Evolutionary conservation across 73 alveolate species (phyloP).

Genomic region (Blepharisma japonicum): DNA sequence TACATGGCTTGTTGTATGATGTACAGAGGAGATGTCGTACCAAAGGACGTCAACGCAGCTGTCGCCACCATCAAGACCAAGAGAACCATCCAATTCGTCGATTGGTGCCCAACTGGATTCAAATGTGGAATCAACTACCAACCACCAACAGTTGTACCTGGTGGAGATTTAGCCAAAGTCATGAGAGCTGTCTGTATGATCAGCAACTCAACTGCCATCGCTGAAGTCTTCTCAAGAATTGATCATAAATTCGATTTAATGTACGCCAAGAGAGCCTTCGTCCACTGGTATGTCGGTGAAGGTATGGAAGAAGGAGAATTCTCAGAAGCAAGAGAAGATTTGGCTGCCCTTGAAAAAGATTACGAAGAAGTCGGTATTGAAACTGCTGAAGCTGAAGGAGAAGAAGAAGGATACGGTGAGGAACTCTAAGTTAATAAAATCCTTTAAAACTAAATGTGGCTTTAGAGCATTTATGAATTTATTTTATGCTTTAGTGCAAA

Average conservation of each 20-base stretch:
- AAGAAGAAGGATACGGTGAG: constrained; percentile 4
- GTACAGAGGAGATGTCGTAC: constrained; percentile 76
- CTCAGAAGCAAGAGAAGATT: constrained; percentile 96
- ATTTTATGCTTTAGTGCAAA: no score
- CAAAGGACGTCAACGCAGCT: constrained; percentile 66
- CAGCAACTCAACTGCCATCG: constrained; percentile 52
- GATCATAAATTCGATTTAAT: constrained; percentile 41
- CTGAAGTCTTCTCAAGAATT: constrained; percentile 48
- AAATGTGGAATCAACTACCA: constrained; percentile 54
- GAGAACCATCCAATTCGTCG: constrained; percentile 46
- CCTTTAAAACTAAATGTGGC: no score
- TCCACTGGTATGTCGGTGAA: constrained; percentile 86
- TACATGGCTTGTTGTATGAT: constrained; percentile 60
- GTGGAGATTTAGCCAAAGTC: constrained; percentile 57
- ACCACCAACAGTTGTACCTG: constrained; percentile 58
- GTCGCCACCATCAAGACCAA: constrained; percentile 46
- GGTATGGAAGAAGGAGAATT: constrained; percentile 91
- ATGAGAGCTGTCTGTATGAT: constrained; percentile 48
- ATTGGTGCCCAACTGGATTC: constrained; percentile 69
- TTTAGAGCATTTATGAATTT: no score
- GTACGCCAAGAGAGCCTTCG: constrained; percentile 88
- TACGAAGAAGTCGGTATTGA: constrained; percentile 90
- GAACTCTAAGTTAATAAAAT: no score
- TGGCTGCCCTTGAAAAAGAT: constrained; percentile 96
- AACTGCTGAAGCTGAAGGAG: constrained; percentile 88